Base-by-base conservation (phyloP, 768 basidiomycete genomes). In the Rhizopogon rudus region DNA sequence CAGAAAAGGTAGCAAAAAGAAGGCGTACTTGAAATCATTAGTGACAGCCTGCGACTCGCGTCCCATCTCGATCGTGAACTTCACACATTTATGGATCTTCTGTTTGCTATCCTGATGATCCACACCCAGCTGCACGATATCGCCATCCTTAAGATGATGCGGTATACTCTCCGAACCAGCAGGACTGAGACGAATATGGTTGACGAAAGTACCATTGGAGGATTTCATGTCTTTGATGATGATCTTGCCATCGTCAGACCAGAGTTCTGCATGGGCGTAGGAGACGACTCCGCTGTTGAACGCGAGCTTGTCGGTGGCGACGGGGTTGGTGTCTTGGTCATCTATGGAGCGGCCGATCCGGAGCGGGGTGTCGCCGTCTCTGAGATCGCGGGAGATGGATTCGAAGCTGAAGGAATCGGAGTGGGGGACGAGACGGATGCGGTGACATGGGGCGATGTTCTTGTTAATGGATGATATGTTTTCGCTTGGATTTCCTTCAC, bases 31-130 rank as follows among this genome's bases (percentile, higher is more conserved):
- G 91, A 97, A 99, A 40, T 85, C 88, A 75, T 97, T 98, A 1
- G 31, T 86, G 82, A 75, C 81, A 1, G 84, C 75, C 70, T 97
- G 93, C 95, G 93, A 97, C 68, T 94, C 94, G 57, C 95, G 74
- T 6, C 84, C 85, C 17, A 97, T 71, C 72, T 99, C 96, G 51
- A 98, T 77, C 61, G 90, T 81, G 68, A 99, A 97, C 81, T 97
- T 98, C 57, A 98, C 92, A 57, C 89, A 93, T 74, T 97, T 89
- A 72, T 97, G 98, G 52, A 97, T 94, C 70, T 98, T 94, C 75
- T 99, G 93, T 12, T 90, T 84, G 0, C 96, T 96, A 7, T 96
- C 96, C 70, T 98, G 96, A 72, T 97, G 98, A 68, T 99, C 96
- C 33, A 98, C 93, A 2, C 96, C 95, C 1, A 98, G 84, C 73